These are phyloP conservation scores for Xylaria cubensis DNA, from an alignment of 495 filamentous ascomycete species.

Conservation along the genomic window DNA sequence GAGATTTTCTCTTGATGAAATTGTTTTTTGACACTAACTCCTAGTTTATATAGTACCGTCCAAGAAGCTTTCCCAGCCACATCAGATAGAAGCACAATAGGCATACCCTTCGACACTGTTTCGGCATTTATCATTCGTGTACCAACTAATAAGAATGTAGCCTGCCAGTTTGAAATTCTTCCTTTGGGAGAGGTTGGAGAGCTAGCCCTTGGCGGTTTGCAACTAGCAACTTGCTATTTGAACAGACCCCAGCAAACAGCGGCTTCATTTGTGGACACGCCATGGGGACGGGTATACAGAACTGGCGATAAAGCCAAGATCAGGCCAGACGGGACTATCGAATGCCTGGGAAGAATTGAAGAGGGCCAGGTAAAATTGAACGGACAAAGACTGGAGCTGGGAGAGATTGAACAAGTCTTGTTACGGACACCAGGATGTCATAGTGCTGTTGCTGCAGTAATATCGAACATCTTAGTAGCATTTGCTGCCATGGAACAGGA, in stretches of 20 bases:
- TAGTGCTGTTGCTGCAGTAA: slow-evolving; percentile 65
- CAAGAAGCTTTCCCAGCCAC: slow-evolving; percentile 43
- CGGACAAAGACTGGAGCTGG: slow-evolving; percentile 83
- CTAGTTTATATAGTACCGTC: slow-evolving; percentile 42
- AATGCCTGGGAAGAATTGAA: slow-evolving; percentile 82
- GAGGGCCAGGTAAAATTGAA: slow-evolving; percentile 82
- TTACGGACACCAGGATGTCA: slow-evolving; percentile 58
- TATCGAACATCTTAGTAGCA: slow-evolving; percentile 65
- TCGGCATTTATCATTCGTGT: slow-evolving; percentile 71
- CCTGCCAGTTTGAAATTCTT: slow-evolving; percentile 55
- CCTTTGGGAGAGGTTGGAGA: slow-evolving; percentile 76
- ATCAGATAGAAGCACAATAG: slow-evolving; percentile 70
- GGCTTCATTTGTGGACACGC: slow-evolving; percentile 67
- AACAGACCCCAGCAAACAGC: slow-evolving; percentile 80
- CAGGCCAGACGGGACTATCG: slow-evolving; percentile 69
- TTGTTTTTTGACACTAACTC: neutral
- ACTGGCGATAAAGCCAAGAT: slow-evolving; percentile 86
- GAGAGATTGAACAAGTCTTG: slow-evolving; percentile 78
- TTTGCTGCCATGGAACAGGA: slow-evolving; percentile 64
- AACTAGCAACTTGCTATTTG: slow-evolving; percentile 82
- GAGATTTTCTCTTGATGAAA: slow-evolving; percentile 20
- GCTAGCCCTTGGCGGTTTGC: slow-evolving; percentile 78
- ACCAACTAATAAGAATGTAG: slow-evolving; percentile 24
- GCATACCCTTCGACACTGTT: slow-evolving; percentile 74
- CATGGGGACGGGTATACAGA: slow-evolving; percentile 70